Evolutionary conservation across 2,329 filamentous ascomycete species (phyloP).

Genomic region (Botrytis tulipae): DNA sequence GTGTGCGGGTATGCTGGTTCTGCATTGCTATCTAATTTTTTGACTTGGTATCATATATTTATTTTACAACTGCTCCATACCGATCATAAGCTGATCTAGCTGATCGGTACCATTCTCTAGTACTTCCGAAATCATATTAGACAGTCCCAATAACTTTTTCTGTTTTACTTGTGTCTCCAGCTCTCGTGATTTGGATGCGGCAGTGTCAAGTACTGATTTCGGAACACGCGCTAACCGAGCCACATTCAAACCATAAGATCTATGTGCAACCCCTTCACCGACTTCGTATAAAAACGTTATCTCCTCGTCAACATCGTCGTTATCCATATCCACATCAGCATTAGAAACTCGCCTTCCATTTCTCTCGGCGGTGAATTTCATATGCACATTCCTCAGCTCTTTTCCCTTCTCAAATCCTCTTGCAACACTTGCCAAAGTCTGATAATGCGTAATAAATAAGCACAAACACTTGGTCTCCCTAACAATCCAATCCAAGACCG

Average conservation of each 20-base stretch:
- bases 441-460: conserved; percentile 97
- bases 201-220: conserved; percentile 71
- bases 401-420: conserved; percentile 59
- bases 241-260: conserved; percentile 93
- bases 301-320: conserved; percentile 59
- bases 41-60: conserved; percentile 29
- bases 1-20: conserved; percentile 12
- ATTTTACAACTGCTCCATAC: conserved; percentile 57
- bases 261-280: conserved; percentile 84
- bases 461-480: conserved; percentile 73
- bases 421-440: conserved; percentile 72
- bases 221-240: conserved; percentile 83
- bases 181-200: conserved; percentile 73
- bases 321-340: conserved; percentile 50
- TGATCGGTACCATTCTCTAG: conserved; percentile 28
- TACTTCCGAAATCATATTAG: conserved; percentile 34
- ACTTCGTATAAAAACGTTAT: conserved; percentile 96
- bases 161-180: conserved; percentile 71
- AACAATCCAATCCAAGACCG: conserved; percentile 83
- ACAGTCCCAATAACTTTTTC: conserved; percentile 51
- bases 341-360: conserved; percentile 34
- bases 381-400: conserved; percentile 84
- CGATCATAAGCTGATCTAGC: conserved; percentile 35
- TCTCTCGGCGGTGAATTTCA: conserved; percentile 67
- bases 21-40: conserved; percentile 28